Evolutionary conservation across 2,329 filamentous ascomycete genomes (phyloP), one percentile per base, ranked within the genome.

Genomic region (Basipetospora chlamydospora): DNA sequence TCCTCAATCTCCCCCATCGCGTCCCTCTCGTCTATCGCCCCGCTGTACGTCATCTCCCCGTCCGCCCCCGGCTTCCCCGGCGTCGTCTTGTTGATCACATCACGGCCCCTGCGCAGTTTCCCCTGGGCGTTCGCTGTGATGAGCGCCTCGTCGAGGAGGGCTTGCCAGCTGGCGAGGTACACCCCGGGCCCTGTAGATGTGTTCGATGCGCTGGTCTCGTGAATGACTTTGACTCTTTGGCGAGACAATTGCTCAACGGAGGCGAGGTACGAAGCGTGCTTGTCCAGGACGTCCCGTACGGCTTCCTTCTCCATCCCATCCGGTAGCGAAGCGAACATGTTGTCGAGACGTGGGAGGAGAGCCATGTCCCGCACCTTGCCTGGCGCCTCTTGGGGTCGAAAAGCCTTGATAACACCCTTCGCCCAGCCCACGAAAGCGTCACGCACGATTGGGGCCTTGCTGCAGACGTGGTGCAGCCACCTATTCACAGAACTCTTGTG

Each of bases 161-260:
- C 61, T 50, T 85, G 77, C 81, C 82, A 87, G 34, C 74, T 67
- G 2, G 71, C 65, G 17, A 86, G 67, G 49, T 80, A 87, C 32
- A 80, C 70, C 2, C 82, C 82, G 0, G 82, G 80, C 0, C 80
- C 80, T 67, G 25, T 59, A 35, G 13, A 22, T 11, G 22, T 33
- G 3, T 43, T 39, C 20, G 47, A 45, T 13, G 39, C 42, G 28
- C 44, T 43, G 28, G 35, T 44, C 23, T 37, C 39, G 31, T 49
- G 46, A 4, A 48, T 42, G 2, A 48, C 38, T 69, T 62, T 13
- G 4, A 25, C 13, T 12, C 31, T 16, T 10, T 15, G 8, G 13
- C 11, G 13, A 6, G 33, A 36, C 16, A 25, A 23, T 4, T 12
- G 9, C 3, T 28, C 17, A 1, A 84, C 60, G 0, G 58, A 49